Evolutionary conservation across 805 yeast species (phyloP).

Genomic region (Priceomyces medius): DNA sequence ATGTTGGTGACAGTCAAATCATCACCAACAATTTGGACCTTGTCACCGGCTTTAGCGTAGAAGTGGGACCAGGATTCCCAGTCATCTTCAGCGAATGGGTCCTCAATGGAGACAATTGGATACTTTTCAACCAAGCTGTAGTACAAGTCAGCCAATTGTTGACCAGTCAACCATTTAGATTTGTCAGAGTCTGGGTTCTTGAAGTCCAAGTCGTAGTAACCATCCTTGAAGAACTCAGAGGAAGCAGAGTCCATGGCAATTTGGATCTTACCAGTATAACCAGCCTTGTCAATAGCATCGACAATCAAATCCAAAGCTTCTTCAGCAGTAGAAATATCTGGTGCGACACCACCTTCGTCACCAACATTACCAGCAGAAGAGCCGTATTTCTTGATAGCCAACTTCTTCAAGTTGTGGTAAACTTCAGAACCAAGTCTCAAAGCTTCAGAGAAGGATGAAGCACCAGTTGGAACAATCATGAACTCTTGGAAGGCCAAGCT

Average conservation of each 20-base stretch:
- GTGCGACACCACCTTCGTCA: constrained; percentile 99
- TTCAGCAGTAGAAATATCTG: constrained; percentile 90
- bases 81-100: constrained; percentile 99
- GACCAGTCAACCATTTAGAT: constrained; percentile 88
- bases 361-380: constrained; percentile 99
- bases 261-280: constrained; percentile 88
- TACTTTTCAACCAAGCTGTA: constrained; percentile 74
- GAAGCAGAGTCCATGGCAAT: constrained; percentile 97
- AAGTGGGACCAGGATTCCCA: constrained; percentile 97
- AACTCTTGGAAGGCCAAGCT: constrained; percentile 98
- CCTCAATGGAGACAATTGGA: constrained; percentile 98
- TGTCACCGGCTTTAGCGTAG: constrained; percentile 62
- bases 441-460: constrained; percentile 89
- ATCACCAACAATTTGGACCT: constrained; percentile 92
- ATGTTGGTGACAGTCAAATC: constrained; percentile 99
- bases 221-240: constrained; percentile 96
- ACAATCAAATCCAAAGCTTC: constrained; percentile 96
- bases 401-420: constrained; percentile 92
- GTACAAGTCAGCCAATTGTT: constrained; percentile 84
- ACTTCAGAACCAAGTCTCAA: constrained; percentile 97
- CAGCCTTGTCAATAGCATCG: constrained; percentile 87
- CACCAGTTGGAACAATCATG: constrained; percentile 97
- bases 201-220: constrained; percentile 96
- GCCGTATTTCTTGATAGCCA: constrained; percentile 94
- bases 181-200: constrained; percentile 93